These are phyloP conservation scores for Carex pumila DNA, from an alignment of 176 grass and related monocot genomes.

Conservation along the genomic window DNA sequence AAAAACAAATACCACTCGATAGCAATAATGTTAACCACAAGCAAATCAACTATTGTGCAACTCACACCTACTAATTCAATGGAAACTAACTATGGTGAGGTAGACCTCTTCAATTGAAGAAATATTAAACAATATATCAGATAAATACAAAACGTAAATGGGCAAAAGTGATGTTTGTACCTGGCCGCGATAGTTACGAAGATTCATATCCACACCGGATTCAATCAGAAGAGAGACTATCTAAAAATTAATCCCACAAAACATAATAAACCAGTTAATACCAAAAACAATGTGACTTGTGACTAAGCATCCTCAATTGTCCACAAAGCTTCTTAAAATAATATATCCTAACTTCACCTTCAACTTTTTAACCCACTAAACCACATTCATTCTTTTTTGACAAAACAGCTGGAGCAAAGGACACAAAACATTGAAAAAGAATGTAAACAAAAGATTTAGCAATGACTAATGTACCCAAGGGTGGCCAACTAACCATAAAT, in stretches of 20 bases:
- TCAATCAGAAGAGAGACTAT: conserved; percentile 89
- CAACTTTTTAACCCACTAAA: background rate
- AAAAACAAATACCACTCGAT: background rate
- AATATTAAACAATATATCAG: background rate
- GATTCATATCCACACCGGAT: conserved; percentile 84
- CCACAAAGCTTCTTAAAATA: background rate
- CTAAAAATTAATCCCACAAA: conserved; percentile 27
- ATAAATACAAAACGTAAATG: conserved; percentile 3
- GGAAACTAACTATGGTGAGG: background rate
- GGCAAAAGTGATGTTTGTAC: conserved; percentile 26
- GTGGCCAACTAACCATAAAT: background rate
- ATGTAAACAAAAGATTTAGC: background rate
- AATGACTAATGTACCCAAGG: background rate
- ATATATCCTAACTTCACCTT: background rate
- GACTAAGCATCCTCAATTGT: background rate
- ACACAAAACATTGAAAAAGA: conserved; percentile 10
- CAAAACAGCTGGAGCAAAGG: background rate
- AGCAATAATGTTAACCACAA: background rate
- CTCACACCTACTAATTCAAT: background rate
- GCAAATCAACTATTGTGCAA: background rate
- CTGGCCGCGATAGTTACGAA: conserved; percentile 83
- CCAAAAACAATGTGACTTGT: background rate
- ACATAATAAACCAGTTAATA: background rate
- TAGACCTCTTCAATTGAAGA: background rate
- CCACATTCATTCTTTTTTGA: background rate